Conservation (phyloP, 2,329 filamentous ascomycete genomes). For the Fusarium camptoceras region DNA sequence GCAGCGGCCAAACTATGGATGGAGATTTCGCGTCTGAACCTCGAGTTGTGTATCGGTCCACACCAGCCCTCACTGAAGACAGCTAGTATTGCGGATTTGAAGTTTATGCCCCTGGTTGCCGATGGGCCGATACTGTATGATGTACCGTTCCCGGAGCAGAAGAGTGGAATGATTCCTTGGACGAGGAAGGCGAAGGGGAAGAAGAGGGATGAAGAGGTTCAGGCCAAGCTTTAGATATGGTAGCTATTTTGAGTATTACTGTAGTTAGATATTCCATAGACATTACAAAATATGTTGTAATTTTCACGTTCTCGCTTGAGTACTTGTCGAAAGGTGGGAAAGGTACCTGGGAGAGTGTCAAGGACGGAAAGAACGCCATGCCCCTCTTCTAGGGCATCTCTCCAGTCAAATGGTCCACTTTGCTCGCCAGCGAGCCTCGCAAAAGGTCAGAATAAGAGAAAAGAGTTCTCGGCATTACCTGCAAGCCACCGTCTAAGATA, state of each 20-base stretch:
- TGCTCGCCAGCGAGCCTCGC: no score
- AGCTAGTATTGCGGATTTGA: conserved; percentile 1
- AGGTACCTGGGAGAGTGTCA: no score
- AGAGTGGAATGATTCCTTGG: conserved; percentile 7
- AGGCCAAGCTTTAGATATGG: not conserved
- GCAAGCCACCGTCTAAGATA: no score
- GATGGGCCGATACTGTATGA: conserved; percentile 12
- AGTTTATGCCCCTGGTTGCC: conserved; percentile 6
- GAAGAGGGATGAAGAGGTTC: not conserved
- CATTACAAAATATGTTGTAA: fast-evolving
- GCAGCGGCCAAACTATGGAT: conserved; percentile 18
- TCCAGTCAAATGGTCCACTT: no score
- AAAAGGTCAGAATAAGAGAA: no score
- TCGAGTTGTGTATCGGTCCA: conserved; percentile 15
- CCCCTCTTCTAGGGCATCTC: no score
- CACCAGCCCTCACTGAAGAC: conserved; percentile 14
- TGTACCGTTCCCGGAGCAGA: conserved; percentile 9
- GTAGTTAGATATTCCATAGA: no score
- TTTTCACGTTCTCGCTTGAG: no score
- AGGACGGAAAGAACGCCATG: no score
- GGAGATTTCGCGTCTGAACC: conserved; percentile 6
- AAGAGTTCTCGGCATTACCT: no score
- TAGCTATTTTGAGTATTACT: not conserved
- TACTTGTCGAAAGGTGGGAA: no score
- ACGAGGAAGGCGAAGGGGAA: not conserved